phyloP scores from a whole-genome alignment of 345 rosid species.

The Gossypium stocksii region DNA sequence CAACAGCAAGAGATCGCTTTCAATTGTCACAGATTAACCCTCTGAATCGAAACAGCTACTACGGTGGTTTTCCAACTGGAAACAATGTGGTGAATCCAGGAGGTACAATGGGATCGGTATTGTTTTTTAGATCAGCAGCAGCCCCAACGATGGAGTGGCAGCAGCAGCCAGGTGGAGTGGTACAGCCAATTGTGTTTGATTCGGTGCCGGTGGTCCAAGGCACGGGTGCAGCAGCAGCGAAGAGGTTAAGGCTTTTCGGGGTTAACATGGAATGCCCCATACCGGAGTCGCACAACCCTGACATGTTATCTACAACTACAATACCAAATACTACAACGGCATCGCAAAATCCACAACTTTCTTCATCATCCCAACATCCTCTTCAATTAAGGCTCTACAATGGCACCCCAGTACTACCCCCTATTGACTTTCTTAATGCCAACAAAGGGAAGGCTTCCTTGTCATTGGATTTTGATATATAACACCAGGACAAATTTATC shows the following conservation, averaged over 20 bases:
- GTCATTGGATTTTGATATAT: constrained; percentile 46
- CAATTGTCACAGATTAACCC: constrained; percentile 14
- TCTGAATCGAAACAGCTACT: constrained; percentile 19
- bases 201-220: constrained; percentile 71
- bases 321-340: constrained; percentile 20
- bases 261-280: constrained; percentile 88
- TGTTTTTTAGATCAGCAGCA: constrained; percentile 28
- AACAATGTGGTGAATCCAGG: constrained; percentile 26
- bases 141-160: constrained; percentile 27
- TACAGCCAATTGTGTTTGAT: constrained; percentile 36
- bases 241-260: constrained; percentile 86
- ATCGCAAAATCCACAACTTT: constrained; percentile 19
- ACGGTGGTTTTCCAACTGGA: constrained; percentile 20
- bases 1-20: constrained; percentile 21
- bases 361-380: constrained; percentile 25
- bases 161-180: constrained; percentile 11
- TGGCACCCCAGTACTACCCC: constrained; percentile 25
- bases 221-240: constrained; percentile 53
- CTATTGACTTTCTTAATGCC: constrained; percentile 24
- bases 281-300: constrained; percentile 29
- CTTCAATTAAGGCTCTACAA: constrained; percentile 41
- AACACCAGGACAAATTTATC: not conserved
- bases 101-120: constrained; percentile 26
- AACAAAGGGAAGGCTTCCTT: constrained; percentile 38
- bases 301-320: constrained; percentile 28